A percentile compares a stretch with the other conserved stretches of the same genome.
Evolutionary conservation across 371 early-diverging fungal genomes (phyloP).

Genomic region (Sporodiniella umbellata): DNA sequence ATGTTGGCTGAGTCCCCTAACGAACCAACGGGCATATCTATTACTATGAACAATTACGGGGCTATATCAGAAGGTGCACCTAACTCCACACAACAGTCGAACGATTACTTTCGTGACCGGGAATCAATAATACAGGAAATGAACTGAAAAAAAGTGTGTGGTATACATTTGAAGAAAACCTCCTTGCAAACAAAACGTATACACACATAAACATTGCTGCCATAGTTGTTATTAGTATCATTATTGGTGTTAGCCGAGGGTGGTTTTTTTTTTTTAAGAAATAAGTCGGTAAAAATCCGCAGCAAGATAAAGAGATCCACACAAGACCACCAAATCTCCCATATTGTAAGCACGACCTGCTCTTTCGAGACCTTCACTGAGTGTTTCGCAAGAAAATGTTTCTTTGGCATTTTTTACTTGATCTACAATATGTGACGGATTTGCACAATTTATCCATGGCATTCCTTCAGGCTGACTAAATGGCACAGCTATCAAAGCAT

Average conservation of each 20-base stretch:
- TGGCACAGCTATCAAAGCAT: slow-evolving; percentile 61
- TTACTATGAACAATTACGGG: slow-evolving; percentile 13
- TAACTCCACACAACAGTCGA: background rate
- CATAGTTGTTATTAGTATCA: too few relatives aligned
- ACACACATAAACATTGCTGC: too few relatives aligned
- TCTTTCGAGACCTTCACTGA: slow-evolving; percentile 23
- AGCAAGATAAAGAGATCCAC: slow-evolving; percentile 86
- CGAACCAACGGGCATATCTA: slow-evolving; percentile 12
- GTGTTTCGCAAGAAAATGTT: background rate
- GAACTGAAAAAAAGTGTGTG: background rate
- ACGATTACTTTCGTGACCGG: background rate
- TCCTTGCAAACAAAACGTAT: too few relatives aligned
- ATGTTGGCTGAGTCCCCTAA: background rate
- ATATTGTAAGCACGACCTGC: slow-evolving; percentile 9
- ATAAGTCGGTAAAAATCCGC: slow-evolving; percentile 64
- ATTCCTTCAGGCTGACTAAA: slow-evolving; percentile 81
- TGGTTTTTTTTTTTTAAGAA: too few relatives aligned
- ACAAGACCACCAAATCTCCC: slow-evolving; percentile 59
- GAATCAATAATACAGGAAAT: background rate
- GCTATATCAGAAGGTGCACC: slow-evolving; percentile 10
- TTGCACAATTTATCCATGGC: slow-evolving; percentile 76
- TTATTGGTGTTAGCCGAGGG: too few relatives aligned
- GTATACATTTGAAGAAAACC: too few relatives aligned
- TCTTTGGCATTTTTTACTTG: slow-evolving; percentile 13
- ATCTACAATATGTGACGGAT: slow-evolving; percentile 36